These are phyloP conservation scores for Thelephora terrestris DNA, from an alignment of 1,284 basidiomycete genomes.

Conservation along the genomic window DNA sequence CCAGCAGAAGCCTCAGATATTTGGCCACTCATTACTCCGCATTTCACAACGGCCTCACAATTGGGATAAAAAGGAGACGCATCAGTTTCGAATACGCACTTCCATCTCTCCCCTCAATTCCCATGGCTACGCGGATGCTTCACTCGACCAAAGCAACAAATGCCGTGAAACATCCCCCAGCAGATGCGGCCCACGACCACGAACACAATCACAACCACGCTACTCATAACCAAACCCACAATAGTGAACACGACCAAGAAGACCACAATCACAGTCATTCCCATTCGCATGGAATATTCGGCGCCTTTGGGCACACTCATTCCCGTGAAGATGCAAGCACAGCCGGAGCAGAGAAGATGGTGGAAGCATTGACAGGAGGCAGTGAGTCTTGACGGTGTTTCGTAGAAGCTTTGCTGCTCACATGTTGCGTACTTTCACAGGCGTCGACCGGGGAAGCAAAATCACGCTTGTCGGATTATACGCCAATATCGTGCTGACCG, in stretches of 20 bases:
- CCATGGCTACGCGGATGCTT: conserved; percentile 17
- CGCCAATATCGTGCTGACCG: conserved; percentile 77
- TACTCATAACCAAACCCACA: background rate
- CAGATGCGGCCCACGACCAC: conserved; percentile 7
- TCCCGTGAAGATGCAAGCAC: conserved; percentile 50
- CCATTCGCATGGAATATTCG: conserved; percentile 47
- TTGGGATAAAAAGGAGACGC: too few species aligned
- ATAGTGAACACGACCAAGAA: conserved; percentile 14
- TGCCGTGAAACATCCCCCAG: conserved; percentile 5
- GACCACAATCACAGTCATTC: conserved; percentile 35
- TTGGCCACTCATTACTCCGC: too few species aligned
- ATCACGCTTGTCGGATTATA: conserved; percentile 85
- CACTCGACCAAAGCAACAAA: conserved; percentile 14
- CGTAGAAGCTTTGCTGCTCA: background rate
- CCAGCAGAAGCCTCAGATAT: too few species aligned
- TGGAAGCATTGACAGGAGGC: conserved; percentile 58
- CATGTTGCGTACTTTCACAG: conserved; percentile 6
- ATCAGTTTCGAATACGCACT: background rate
- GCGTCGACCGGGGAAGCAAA: conserved; percentile 71
- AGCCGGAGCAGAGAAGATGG: conserved; percentile 49
- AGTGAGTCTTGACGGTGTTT: conserved; percentile 32
- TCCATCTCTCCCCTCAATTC: background rate
- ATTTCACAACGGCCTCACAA: too few species aligned
- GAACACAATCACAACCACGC: conserved; percentile 16
- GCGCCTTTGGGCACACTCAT: conserved; percentile 43